A percentile compares a stretch with the other conserved stretches of the same genome.
Conservation (phyloP, 768 basidiomycete genomes). For the Peribolospora kevripleyi region DNA sequence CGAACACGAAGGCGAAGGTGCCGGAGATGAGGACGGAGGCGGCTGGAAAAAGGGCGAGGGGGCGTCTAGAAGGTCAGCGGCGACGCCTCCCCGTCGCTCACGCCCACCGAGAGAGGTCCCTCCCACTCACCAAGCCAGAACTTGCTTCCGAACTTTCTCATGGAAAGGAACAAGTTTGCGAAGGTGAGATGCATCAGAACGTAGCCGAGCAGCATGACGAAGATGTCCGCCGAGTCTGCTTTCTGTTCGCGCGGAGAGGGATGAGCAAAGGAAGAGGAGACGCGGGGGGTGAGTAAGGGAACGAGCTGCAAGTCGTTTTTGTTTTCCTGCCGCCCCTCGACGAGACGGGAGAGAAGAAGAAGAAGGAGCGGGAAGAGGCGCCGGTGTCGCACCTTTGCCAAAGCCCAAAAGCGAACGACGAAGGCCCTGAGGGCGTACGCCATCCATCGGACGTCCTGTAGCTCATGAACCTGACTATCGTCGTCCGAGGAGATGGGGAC, state of each 20-base stretch:
- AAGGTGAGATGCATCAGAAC: conserved; percentile 89
- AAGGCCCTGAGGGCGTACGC: conserved; percentile 59
- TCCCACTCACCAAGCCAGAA: conserved; percentile 32
- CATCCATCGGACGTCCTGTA: conserved; percentile 53
- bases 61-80: neutral
- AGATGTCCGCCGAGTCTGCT: conserved; percentile 85
- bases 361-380: conserved; percentile 1
- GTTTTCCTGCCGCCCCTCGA: neutral
- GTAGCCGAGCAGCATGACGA: conserved; percentile 80
- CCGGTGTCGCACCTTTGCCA: conserved; percentile 37
- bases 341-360: neutral
- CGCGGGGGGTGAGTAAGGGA: neutral
- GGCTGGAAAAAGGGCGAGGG: conserved; percentile 16
- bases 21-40: conserved; percentile 57
- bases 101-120: neutral
- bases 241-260: conserved; percentile 28
- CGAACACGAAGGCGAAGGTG: conserved; percentile 57
- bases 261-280: neutral
- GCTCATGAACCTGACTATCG: conserved; percentile 4
- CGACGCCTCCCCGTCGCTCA: no score
- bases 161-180: conserved; percentile 65
- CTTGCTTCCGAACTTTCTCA: conserved; percentile 55
- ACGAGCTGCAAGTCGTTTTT: neutral
- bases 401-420: conserved; percentile 57
- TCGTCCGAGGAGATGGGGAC: neutral